Base-by-base conservation (phyloP, 73 alveolate genomes). In the Tetrahymena thermophila region DNA sequence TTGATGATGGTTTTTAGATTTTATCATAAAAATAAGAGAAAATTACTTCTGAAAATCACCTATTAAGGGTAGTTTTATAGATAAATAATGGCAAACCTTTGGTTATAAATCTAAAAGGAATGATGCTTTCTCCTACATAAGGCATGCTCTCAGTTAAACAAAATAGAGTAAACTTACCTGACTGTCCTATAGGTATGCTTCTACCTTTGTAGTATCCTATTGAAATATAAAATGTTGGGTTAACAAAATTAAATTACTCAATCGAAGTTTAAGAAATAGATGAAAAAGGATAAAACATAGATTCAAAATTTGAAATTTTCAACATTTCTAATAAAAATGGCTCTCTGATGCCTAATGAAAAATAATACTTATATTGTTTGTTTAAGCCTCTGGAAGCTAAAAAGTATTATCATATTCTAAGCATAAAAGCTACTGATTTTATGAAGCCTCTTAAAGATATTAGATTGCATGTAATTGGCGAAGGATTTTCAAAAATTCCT, bases 71-170 rank as follows among this genome's bases (percentile, higher is more conserved):
- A 6, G 97, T 98, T 96, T 96, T 99, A 95, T 98, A 98, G 84
- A 99, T 99, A 38, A 97, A 98, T 85, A 98, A 99, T 96, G 99
- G 99, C n/a, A 98, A 99, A 95, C 99, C 99, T 37, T 94, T 99
- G 40, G 98, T 99, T 56, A 95, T 99, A 17, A 96, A 98, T 94
- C 97, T 99, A 85, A 96, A 98, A 94, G 99, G 99, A 13, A 98
- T 98, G 95, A 98, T 99, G 34, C 96, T 99, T 16, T 98, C 99
- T 34, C 98, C 99, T 97, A 98, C 98, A 94, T 99, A 98, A 89
- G 99, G 99, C 44, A 94, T 97, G 94, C 96, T 97, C 44, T 98
- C 98, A 93, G 98, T 98, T 31, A 98, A 99, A 95, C 98, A 98
- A 28, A 97, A 97, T 35, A 94, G 93, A 37, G 97, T 98, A 58